These are phyloP conservation scores for Nothophaeocryptopus gaeumannii DNA, from an alignment of 2,329 filamentous ascomycete genomes.

Conservation along the genomic window DNA sequence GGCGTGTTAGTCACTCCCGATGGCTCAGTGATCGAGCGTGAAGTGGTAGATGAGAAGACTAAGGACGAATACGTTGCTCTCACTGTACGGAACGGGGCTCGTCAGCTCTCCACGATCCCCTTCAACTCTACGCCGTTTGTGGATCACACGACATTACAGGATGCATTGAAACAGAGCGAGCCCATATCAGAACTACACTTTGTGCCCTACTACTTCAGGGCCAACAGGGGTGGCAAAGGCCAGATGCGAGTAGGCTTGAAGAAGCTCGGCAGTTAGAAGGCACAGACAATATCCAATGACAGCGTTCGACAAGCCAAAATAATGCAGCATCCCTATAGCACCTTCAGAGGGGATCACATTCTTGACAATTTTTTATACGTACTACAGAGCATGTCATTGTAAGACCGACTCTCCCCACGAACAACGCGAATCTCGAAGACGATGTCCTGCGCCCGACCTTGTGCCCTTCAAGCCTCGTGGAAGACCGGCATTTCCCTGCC, in stretches of 20 bases:
- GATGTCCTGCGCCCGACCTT: background rate
- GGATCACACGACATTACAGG: background rate
- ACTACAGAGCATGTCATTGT: no score
- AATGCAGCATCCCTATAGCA: no score
- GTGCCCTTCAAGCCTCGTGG: background rate
- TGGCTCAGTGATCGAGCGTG: constrained; percentile 18
- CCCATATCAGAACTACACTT: constrained; percentile 43
- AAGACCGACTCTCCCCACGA: no score
- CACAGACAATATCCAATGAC: no score
- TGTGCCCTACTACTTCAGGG: constrained; percentile 56
- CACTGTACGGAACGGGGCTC: constrained; percentile 25
- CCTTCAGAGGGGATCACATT: no score
- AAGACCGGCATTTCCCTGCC: background rate
- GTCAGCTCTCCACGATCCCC: background rate
- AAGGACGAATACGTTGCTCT: constrained; percentile 33
- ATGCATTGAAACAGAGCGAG: background rate
- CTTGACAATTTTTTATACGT: no score
- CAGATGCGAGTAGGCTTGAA: constrained; percentile 50
- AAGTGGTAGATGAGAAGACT: constrained; percentile 21
- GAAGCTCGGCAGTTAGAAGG: background rate
- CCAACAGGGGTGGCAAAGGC: constrained; percentile 54
- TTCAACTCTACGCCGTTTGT: constrained; percentile 2
- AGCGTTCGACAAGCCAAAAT: no score
- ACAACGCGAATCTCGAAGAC: no score
- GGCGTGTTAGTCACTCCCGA: constrained; percentile 9